Evolutionary conservation across 306 rosid genomes (phyloP).

Genomic region (Vigna angularis): DNA sequence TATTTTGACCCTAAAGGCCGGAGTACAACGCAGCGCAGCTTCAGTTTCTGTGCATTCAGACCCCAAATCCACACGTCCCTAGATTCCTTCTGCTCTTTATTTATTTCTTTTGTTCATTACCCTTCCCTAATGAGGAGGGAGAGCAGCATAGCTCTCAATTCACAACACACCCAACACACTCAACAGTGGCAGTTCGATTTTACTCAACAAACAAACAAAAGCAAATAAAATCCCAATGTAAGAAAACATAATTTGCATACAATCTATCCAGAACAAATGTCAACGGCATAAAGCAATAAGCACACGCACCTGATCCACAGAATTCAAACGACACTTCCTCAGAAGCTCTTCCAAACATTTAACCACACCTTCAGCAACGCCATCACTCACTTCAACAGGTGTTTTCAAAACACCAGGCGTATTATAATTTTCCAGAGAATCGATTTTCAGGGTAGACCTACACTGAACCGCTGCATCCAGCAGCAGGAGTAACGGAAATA

Average conservation of each 20-base stretch:
- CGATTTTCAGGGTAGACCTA: constrained; percentile 65
- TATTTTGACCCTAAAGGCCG: constrained; percentile 9
- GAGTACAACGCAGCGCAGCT: not conserved
- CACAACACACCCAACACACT: constrained; percentile 1
- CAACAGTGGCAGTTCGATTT: not conserved
- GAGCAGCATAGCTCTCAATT: constrained; percentile 1
- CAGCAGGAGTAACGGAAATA: constrained; percentile 87
- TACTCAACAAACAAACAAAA: constrained; percentile 4
- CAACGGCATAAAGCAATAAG: constrained; percentile 38
- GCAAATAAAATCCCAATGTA: not conserved
- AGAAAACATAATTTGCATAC: constrained; percentile 9
- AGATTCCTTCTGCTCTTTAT: constrained; percentile 8
- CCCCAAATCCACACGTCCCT: not conserved
- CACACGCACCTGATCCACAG: constrained; percentile 86
- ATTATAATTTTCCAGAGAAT: constrained; percentile 55
- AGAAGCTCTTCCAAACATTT: constrained; percentile 86
- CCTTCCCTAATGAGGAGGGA: constrained; percentile 21
- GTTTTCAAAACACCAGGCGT: constrained; percentile 39
- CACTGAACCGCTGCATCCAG: constrained; percentile 79
- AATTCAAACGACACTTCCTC: constrained; percentile 75
- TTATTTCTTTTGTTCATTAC: not conserved
- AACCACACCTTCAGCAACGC: constrained; percentile 87
- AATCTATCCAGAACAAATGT: constrained; percentile 26
- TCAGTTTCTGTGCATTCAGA: not conserved
- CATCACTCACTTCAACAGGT: constrained; percentile 67